These are phyloP conservation scores for Aspergillus pseudonomiae DNA, from an alignment of 2,329 filamentous ascomycete genomes.

Conservation along the genomic window DNA sequence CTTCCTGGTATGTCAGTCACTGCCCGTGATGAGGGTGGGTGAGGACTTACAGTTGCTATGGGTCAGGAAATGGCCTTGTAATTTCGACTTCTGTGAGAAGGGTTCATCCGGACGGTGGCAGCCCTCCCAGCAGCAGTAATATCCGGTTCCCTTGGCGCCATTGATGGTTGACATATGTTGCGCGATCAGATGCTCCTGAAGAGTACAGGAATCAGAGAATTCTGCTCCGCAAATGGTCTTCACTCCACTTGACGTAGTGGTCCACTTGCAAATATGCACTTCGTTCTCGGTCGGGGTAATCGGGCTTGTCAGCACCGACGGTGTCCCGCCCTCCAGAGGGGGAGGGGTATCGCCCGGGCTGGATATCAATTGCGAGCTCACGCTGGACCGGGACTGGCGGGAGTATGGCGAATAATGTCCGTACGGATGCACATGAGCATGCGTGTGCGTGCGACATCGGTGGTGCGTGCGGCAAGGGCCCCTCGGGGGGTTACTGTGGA, in stretches of 20 bases:
- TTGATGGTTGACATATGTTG: conserved; percentile 42
- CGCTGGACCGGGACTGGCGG: conserved; percentile 39
- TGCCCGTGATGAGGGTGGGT: not conserved
- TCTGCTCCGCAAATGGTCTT: conserved; percentile 38
- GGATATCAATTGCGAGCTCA: conserved; percentile 40
- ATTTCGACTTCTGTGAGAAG: conserved; percentile 50
- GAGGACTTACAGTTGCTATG: conserved; percentile 47
- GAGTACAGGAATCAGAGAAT: conserved; percentile 38
- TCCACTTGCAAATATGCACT: conserved; percentile 45
- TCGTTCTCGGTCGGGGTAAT: conserved; percentile 35
- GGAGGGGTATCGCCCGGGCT: conserved; percentile 43
- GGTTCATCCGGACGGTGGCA: conserved; percentile 47
- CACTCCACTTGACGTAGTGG: conserved; percentile 28
- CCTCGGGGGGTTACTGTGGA: conserved; percentile 24
- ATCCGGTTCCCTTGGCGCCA: conserved; percentile 44
- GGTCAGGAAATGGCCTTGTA: conserved; percentile 48
- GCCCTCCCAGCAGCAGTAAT: conserved; percentile 49
- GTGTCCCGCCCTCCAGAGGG: conserved; percentile 36
- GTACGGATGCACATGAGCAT: conserved; percentile 38
- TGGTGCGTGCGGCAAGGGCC: conserved; percentile 39
- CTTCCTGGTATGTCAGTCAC: conserved; percentile 25
- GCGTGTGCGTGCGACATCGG: conserved; percentile 36
- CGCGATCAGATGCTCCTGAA: conserved; percentile 45
- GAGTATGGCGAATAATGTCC: conserved; percentile 39
- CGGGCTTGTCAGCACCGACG: conserved; percentile 42